Conservation (phyloP, 306 rosid species). For the Quercus berberidifolia region DNA sequence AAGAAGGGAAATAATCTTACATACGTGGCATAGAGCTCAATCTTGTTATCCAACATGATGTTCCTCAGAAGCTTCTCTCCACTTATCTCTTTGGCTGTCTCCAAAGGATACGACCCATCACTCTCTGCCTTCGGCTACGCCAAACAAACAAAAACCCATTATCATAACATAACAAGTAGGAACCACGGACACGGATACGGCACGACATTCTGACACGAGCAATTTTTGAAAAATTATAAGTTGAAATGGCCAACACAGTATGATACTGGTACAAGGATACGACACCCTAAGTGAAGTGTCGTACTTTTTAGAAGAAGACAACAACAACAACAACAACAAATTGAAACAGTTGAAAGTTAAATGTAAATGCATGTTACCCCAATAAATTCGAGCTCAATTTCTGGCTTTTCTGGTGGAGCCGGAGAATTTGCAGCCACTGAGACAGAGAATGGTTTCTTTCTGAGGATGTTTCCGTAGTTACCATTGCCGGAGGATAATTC, state of each 20-base stretch:
- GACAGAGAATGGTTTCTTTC: conserved; percentile 27
- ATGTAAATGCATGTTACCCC: conserved; percentile 37
- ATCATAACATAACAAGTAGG: not conserved
- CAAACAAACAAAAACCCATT: not conserved
- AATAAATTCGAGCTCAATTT: conserved; percentile 75
- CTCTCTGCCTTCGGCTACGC: conserved; percentile 60
- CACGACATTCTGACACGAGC: too few species aligned
- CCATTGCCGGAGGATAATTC: conserved; percentile 13
- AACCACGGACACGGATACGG: too few species aligned
- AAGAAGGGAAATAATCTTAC: conserved; percentile 24
- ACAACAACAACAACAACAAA: not conserved
- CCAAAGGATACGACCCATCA: conserved; percentile 69
- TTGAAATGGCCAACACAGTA: too few species aligned
- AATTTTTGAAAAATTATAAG: too few species aligned
- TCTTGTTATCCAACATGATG: conserved; percentile 80
- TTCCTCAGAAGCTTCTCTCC: conserved; percentile 86
- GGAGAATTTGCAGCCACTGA: conserved; percentile 30
- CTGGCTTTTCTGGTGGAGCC: conserved; percentile 35
- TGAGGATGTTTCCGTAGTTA: conserved; percentile 4
- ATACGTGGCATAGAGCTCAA: conserved; percentile 89
- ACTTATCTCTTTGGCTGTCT: conserved; percentile 54
- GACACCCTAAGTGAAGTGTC: too few species aligned
- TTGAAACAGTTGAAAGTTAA: not conserved
- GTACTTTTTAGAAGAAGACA: too few species aligned
- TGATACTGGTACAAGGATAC: too few species aligned